Percentiles rank a stretch among this genome's conserved stretches.
Conservation (phyloP, 371 early-diverging fungal genomes). For the Zopfochytrium polystomum region DNA sequence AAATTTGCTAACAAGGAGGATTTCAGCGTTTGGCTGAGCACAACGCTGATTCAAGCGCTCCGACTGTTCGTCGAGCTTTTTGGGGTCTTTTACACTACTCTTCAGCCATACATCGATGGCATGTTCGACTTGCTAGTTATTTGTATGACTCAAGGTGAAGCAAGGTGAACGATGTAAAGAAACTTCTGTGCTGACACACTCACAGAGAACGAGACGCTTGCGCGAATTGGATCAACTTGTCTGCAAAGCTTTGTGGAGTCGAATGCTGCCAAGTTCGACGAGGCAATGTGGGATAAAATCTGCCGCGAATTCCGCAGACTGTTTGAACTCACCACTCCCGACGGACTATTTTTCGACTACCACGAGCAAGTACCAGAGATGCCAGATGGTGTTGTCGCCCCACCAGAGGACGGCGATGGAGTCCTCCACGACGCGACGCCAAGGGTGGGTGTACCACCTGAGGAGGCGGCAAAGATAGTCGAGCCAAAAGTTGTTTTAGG, state of each 20-base stretch:
- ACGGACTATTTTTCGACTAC: slow-evolving; percentile 66
- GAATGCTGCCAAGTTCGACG: slow-evolving; percentile 69
- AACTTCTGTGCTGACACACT: not conserved
- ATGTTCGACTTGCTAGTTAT: slow-evolving; percentile 73
- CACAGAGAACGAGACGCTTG: slow-evolving; percentile 79
- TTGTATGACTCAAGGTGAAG: slow-evolving; percentile 73
- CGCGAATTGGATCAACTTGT: slow-evolving; percentile 87
- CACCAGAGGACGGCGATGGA: slow-evolving; percentile 21
- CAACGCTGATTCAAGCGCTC: slow-evolving; percentile 82
- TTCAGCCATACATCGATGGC: slow-evolving; percentile 67
- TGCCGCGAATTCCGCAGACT: slow-evolving; percentile 65
- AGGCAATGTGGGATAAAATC: slow-evolving; percentile 66
- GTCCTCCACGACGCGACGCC: not conserved
- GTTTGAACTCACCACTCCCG: slow-evolving; percentile 77
- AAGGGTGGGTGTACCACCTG: not conserved
- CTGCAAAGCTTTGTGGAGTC: slow-evolving; percentile 80
- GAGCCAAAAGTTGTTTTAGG: not conserved
- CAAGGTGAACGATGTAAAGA: not conserved
- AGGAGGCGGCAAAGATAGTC: not conserved
- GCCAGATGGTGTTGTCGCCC: slow-evolving; percentile 25
- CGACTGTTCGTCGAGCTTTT: slow-evolving; percentile 84
- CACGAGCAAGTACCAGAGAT: slow-evolving; percentile 24
- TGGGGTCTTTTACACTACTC: slow-evolving; percentile 67
- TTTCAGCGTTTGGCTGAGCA: slow-evolving; percentile 67
- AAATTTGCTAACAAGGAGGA: slow-evolving; percentile 64